phyloP scores from a whole-genome alignment of 805 yeast species.

The Yamadazyma scolyti region DNA sequence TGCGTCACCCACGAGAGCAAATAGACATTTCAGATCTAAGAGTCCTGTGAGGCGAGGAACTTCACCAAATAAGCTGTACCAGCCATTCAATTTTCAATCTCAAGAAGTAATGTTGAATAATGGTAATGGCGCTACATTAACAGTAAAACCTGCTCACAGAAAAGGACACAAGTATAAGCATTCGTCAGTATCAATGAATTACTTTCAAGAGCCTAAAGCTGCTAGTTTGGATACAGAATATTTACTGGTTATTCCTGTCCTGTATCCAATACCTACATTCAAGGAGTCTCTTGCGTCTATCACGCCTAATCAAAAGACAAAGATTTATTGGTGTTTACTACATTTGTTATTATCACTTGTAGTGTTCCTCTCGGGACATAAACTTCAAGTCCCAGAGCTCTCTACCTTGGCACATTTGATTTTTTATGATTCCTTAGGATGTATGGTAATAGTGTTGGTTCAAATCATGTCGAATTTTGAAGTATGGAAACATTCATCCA shows the following conservation, averaged over 20 bases:
- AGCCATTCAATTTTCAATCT: constrained; percentile 67
- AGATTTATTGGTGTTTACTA: constrained; percentile 53
- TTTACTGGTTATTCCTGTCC: constrained; percentile 53
- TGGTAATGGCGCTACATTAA: constrained; percentile 20
- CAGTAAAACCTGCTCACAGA: constrained; percentile 62
- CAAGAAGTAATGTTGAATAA: constrained; percentile 37
- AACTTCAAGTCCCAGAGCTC: constrained; percentile 54
- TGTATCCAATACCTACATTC: constrained; percentile 69
- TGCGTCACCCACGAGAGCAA: constrained; percentile 23
- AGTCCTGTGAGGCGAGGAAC: constrained; percentile 23
- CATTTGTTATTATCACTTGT: constrained; percentile 55
- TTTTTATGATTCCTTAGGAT: constrained; percentile 82
- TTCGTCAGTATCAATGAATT: constrained; percentile 92
- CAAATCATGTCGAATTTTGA: constrained; percentile 87
- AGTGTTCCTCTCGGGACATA: constrained; percentile 59
- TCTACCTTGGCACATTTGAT: constrained; percentile 82
- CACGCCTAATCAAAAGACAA: constrained; percentile 52
- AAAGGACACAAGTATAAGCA: constrained; percentile 95
- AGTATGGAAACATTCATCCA: constrained; percentile 80
- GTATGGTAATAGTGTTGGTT: constrained; percentile 63
- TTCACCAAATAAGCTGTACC: constrained; percentile 22
- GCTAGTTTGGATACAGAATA: constrained; percentile 41
- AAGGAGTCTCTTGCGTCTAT: constrained; percentile 62
- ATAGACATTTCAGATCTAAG: constrained; percentile 24
- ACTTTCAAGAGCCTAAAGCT: constrained; percentile 86